Percentiles rank a stretch among this genome's conserved stretches.
Evolutionary conservation across 345 rosid species (phyloP).

Genomic region (Anastatica hierochuntica): DNA sequence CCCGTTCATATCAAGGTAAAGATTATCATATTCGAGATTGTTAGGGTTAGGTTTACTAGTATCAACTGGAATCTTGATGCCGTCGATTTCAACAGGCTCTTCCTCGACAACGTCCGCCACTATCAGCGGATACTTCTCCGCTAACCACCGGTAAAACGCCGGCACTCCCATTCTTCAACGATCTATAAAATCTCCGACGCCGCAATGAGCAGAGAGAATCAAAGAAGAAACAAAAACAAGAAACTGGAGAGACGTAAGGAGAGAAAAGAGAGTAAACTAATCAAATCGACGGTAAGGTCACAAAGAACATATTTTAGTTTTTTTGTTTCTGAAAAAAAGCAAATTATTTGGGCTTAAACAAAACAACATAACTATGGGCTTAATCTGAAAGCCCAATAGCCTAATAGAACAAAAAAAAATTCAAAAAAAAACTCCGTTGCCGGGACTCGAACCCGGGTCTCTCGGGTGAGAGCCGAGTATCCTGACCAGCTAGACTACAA

Average conservation of each 20-base stretch:
- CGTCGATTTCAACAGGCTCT: constrained; percentile 73
- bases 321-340: neutral
- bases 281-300: constrained; percentile 22
- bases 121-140: constrained; percentile 85
- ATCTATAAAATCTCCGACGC: too few species aligned
- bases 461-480: constrained; percentile 65
- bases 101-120: constrained; percentile 84
- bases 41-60: constrained; percentile 90
- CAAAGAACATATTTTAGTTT: neutral
- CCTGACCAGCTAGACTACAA: constrained; percentile 50
- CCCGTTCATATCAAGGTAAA: constrained; percentile 98
- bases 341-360: neutral
- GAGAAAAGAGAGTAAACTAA: neutral
- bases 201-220: too few species aligned
- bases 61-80: constrained; percentile 76
- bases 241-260: too few species aligned
- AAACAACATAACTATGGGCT: neutral
- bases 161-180: constrained; percentile 75
- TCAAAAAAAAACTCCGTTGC: constrained; percentile 34
- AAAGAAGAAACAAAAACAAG: neutral
- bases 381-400: neutral
- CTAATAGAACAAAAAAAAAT: too few species aligned
- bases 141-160: constrained; percentile 91
- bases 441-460: constrained; percentile 57
- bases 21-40: constrained; percentile 70